Base-by-base conservation (phyloP, 1,139 yeast species). In the Tardiomyces depauwii region DNA sequence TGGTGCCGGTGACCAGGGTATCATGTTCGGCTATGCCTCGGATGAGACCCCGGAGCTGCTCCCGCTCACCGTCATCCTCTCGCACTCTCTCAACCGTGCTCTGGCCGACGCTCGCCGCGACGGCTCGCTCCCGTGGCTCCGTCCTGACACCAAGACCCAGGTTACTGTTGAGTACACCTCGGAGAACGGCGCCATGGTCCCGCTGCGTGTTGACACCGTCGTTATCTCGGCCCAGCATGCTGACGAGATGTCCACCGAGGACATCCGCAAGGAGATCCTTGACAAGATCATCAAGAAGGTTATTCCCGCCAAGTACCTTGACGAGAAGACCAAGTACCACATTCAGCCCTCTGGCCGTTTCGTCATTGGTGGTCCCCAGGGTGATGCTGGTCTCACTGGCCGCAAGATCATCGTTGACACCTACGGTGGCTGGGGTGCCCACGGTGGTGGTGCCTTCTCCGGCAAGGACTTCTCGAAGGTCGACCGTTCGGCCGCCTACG, bases 1-100 rank as follows among this genome's bases (percentile, higher is more conserved):
- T 65, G 99, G 98, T 70, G 98, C 99, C 57, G 99, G 99, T 82
- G 99, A 91, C 76, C 99, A 91, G 75, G 97, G 99, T 81, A 91
- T 91, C 69, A 91, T 91, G 99, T 91, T 91, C 67, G 99, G 99
- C 71, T 91, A 91, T 72, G 99, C 99, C 60, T 82, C 98, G 55
- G 96, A 91, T 65, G 99, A 91, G 77, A 88, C 98, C 62, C 95
- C 89, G 66, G 97, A 91, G 76, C 82, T 86, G 68, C 77, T 91
- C 64, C 99, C 99, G 60, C 80, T 91, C 73, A 93, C 98, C 59
- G 78, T 93, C 54, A 73, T 93, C 61, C 80, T 93, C 64, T 82
- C 97, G 49, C 99, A 91, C 78, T 86, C 87, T 74, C 82, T 91
- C 68, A 93, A 93, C 76, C 86, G 85, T 68, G 97, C 94, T 51